A percentile compares a stretch with the other conserved stretches of the same genome.
phyloP scores from a whole-genome alignment of 116 monocot genomes.

The Posidonia oceanica region DNA sequence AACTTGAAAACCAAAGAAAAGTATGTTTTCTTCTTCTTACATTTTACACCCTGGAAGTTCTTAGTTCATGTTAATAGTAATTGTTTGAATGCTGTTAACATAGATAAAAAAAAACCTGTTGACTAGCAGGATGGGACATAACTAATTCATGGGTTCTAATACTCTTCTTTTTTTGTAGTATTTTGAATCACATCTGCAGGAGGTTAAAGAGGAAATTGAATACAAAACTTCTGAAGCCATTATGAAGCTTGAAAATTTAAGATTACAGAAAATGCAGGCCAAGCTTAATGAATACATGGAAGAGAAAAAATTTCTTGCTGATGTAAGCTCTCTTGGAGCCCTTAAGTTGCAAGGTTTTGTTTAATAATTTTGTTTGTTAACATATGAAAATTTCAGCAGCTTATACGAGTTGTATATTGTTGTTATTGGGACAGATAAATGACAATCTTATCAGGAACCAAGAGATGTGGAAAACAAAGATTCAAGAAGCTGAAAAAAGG shows the following conservation, averaged over 20 bases:
- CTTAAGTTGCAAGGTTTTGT: neutral
- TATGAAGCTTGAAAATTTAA: slow-evolving; percentile 41
- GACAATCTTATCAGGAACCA: slow-evolving; percentile 75
- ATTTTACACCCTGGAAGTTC: neutral
- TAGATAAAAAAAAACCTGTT: neutral
- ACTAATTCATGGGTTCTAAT: neutral
- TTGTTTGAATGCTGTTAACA: neutral
- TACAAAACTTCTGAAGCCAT: slow-evolving; percentile 48
- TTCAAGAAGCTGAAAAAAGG: slow-evolving; percentile 16
- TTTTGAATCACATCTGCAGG: slow-evolving; percentile 60
- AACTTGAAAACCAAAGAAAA: slow-evolving; percentile 85
- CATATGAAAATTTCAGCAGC: neutral
- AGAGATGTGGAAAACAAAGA: slow-evolving; percentile 55
- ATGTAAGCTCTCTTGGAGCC: slow-evolving; percentile 28
- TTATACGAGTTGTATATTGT: neutral
- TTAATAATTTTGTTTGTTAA: slow-evolving; percentile 1
- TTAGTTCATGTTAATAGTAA: neutral
- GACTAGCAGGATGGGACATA: no score
- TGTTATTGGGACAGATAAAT: slow-evolving; percentile 39
- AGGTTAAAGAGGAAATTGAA: slow-evolving; percentile 62
- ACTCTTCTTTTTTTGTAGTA: slow-evolving; percentile 29
- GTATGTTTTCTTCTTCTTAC: slow-evolving; percentile 28
- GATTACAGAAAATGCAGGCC: slow-evolving; percentile 53
- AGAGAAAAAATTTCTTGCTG: slow-evolving; percentile 73
- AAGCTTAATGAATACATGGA: slow-evolving; percentile 48